Conservation (phyloP, 441 rosid species). For the Corymbia citriodora region DNA sequence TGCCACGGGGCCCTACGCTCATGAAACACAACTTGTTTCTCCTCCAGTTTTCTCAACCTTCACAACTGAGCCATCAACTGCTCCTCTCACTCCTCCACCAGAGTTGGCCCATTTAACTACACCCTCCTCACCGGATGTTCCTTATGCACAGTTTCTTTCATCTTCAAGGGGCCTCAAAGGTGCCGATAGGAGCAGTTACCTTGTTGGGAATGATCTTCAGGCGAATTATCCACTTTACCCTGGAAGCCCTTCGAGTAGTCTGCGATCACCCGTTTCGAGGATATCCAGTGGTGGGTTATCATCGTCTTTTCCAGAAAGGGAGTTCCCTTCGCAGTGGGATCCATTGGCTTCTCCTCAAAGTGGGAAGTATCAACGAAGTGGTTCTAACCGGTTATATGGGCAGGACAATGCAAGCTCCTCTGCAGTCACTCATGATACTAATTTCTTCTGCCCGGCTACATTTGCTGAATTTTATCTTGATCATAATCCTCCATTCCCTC, state of each 20-base stretch:
- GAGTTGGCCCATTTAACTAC: conserved; percentile 93
- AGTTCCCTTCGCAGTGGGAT: conserved; percentile 63
- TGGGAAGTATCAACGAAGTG: conserved; percentile 33
- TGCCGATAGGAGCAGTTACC: conserved; percentile 46
- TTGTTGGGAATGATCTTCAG: conserved; percentile 67
- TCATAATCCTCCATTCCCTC: conserved; percentile 81
- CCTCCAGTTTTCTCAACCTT: conserved; percentile 96
- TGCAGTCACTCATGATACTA: conserved; percentile 45
- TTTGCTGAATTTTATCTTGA: conserved; percentile 89
- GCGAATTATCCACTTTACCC: conserved; percentile 66
- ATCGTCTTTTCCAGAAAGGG: conserved; percentile 72
- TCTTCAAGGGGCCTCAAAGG: conserved; percentile 61
- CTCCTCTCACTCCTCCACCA: conserved; percentile 97
- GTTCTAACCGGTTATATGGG: conserved; percentile 53
- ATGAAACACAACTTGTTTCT: conserved; percentile 89
- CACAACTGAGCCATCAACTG: conserved; percentile 98
- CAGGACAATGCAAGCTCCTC: conserved; percentile 46
- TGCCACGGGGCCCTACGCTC: conserved; percentile 96
- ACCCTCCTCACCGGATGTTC: conserved; percentile 98
- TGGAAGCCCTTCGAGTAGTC: conserved; percentile 82
- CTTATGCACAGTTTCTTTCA: conserved; percentile 86
- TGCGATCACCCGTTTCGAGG: conserved; percentile 70
- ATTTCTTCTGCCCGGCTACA: conserved; percentile 98
- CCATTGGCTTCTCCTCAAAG: conserved; percentile 66
- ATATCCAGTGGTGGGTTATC: conserved; percentile 60